phyloP scores from a whole-genome alignment of 495 filamentous ascomycete species.

The Hypoxylon intermedium region DNA sequence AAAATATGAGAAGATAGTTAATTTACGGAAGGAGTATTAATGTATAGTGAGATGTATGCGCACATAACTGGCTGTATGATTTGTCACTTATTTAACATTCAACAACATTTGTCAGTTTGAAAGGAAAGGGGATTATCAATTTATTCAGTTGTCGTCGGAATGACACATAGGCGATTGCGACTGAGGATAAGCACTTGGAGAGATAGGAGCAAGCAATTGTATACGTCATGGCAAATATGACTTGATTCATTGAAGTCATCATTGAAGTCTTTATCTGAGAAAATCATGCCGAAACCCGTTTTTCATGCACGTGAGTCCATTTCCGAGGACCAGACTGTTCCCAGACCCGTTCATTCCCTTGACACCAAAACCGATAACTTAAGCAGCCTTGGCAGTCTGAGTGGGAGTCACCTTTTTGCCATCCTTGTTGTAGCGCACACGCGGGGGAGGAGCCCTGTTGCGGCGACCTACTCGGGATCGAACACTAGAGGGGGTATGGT shows the following conservation, averaged over 20 bases:
- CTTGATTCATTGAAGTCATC: constrained; percentile 36
- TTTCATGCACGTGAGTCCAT: constrained; percentile 41
- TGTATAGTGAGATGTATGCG: no score
- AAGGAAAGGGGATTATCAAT: no score
- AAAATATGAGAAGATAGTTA: no score
- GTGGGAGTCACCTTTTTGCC: constrained; percentile 99
- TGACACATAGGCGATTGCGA: no score
- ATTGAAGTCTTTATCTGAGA: constrained; percentile 44
- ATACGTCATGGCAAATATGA: constrained; percentile 39
- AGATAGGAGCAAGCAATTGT: constrained; percentile 4
- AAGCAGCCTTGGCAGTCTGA: constrained; percentile 61
- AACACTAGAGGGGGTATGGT: constrained; percentile 69
- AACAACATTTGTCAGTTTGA: no score
- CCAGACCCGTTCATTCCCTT: constrained; percentile 36
- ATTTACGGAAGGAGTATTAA: no score
- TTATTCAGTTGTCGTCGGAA: no score
- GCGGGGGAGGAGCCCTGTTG: constrained; percentile 96
- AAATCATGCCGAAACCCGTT: constrained; percentile 42
- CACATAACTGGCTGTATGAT: no score
- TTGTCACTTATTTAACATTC: no score
- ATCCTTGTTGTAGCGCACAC: constrained; percentile 99
- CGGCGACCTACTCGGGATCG: constrained; percentile 95
- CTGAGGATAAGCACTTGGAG: no score
- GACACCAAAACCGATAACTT: constrained; percentile 37
- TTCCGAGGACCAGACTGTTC: constrained; percentile 41